phyloP scores from a whole-genome alignment of 768 basidiomycete genomes.

The Rhodotorula graminis region DNA sequence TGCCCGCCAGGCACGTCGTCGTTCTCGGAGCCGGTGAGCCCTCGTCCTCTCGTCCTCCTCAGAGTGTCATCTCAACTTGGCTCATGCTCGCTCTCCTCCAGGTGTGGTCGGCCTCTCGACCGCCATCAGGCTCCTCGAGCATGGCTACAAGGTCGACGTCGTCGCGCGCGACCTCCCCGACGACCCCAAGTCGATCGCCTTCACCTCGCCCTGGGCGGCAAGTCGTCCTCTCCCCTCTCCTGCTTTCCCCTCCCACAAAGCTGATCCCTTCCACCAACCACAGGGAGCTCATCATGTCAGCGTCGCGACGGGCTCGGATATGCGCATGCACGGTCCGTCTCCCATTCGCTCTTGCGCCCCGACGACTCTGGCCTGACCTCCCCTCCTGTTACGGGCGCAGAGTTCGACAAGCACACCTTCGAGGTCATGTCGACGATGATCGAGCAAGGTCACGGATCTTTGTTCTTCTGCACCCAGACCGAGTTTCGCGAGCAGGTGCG shows the following conservation, averaged over 20 bases:
- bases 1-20: conserved; percentile 36
- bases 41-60: conserved; percentile 3
- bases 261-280: background rate
- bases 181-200: conserved; percentile 67
- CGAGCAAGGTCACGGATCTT: conserved; percentile 1
- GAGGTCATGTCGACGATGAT: conserved; percentile 64
- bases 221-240: conserved; percentile 42
- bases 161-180: conserved; percentile 67
- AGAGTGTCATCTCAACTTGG: background rate
- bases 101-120: conserved; percentile 75
- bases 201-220: conserved; percentile 79
- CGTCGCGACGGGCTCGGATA: conserved; percentile 53
- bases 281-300: conserved; percentile 79
- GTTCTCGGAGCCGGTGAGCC: conserved; percentile 51
- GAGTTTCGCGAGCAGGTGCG: conserved; percentile 29
- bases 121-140: conserved; percentile 64
- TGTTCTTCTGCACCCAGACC: conserved; percentile 10
- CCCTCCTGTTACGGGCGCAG: conserved; percentile 47
- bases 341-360: background rate
- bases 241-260: background rate
- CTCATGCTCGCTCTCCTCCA: conserved; percentile 41
- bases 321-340: conserved; percentile 56
- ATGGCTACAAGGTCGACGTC: conserved; percentile 62
- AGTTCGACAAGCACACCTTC: conserved; percentile 68
- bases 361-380: background rate